phyloP scores from a whole-genome alignment of 2,329 filamentous ascomycete genomes.

The Paraphaeosphaeria minitans region DNA sequence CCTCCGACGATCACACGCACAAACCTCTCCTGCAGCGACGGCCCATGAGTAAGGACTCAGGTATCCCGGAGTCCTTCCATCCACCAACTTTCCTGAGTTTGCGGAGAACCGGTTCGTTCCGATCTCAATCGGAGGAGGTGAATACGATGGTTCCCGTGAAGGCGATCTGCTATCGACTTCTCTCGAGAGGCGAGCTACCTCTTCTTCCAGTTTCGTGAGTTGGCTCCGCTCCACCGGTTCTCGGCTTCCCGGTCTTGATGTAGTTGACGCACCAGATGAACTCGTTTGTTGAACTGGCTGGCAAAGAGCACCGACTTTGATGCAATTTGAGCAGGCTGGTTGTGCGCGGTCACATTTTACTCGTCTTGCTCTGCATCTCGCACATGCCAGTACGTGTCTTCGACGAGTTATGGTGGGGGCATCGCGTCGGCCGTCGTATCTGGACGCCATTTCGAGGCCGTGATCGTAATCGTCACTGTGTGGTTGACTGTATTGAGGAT shows the following conservation, averaged over 20 bases:
- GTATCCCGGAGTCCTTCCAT: conserved; percentile 17
- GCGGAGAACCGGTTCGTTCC: conserved; percentile 3
- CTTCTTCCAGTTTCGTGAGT: conserved; percentile 23
- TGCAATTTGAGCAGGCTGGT: conserved; percentile 30
- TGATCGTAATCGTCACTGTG: not conserved
- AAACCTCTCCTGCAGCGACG: conserved; percentile 23
- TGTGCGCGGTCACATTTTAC: conserved; percentile 31
- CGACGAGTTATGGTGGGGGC: conserved; percentile 28
- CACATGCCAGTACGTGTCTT: conserved; percentile 26
- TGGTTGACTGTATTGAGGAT: not conserved
- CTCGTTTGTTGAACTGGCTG: conserved; percentile 21
- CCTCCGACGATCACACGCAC: not conserved
- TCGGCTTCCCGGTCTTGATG: conserved; percentile 15
- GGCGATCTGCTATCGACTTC: conserved; percentile 27
- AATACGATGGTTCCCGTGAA: conserved; percentile 22
- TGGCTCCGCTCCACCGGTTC: conserved; percentile 21
- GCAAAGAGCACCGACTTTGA: conserved; percentile 25
- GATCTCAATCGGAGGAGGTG: conserved; percentile 17
- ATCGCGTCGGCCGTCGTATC: conserved; percentile 23
- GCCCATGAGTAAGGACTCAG: conserved; percentile 30
- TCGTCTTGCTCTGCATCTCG: conserved; percentile 28
- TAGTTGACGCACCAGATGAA: conserved; percentile 6
- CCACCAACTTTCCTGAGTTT: conserved; percentile 16
- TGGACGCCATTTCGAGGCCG: conserved; percentile 14
- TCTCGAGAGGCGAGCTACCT: conserved; percentile 23